phyloP scores from a whole-genome alignment of 495 filamentous ascomycete species.

The Hypoxylon perforatum region DNA sequence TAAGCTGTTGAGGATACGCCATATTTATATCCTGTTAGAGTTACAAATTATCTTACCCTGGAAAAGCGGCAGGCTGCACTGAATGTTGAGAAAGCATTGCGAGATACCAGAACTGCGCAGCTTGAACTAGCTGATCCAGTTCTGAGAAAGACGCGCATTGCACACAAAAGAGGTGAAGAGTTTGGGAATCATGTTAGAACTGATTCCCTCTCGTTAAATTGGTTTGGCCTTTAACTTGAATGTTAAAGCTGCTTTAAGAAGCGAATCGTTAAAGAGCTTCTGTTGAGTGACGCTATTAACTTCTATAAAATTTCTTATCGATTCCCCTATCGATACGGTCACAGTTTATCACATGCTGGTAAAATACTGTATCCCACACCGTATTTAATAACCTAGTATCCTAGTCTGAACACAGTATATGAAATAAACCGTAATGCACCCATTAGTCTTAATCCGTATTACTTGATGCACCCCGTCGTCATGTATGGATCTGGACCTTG shows the following conservation, averaged over 20 bases:
- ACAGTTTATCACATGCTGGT: neutral
- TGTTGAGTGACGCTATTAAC: neutral
- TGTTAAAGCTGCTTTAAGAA: slow-evolving; percentile 8
- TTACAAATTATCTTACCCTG: neutral
- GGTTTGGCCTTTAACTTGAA: neutral
- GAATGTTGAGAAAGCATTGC: slow-evolving; percentile 37
- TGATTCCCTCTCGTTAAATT: slow-evolving; percentile 13
- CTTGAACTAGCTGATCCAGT: slow-evolving; percentile 36
- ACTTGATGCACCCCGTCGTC: slow-evolving; percentile 27
- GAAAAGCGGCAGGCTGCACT: neutral
- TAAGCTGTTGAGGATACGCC: too few relatives aligned
- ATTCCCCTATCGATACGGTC: neutral
- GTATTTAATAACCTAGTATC: too few relatives aligned
- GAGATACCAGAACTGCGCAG: slow-evolving; percentile 21
- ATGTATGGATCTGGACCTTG: slow-evolving; percentile 6
- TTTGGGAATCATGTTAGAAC: slow-evolving; percentile 36
- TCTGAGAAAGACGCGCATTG: slow-evolving; percentile 42
- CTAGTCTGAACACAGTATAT: too few relatives aligned
- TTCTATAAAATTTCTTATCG: slow-evolving; percentile 31
- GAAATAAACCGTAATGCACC: too few relatives aligned
- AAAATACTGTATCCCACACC: too few relatives aligned
- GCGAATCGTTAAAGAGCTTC: slow-evolving; percentile 16
- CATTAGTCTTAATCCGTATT: neutral
- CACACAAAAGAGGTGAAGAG: slow-evolving; percentile 16
- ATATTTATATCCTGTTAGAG: too few relatives aligned